These are phyloP conservation scores for Xylariales sp. DNA, from an alignment of 2,329 filamentous ascomycete genomes.

Conservation along the genomic window DNA sequence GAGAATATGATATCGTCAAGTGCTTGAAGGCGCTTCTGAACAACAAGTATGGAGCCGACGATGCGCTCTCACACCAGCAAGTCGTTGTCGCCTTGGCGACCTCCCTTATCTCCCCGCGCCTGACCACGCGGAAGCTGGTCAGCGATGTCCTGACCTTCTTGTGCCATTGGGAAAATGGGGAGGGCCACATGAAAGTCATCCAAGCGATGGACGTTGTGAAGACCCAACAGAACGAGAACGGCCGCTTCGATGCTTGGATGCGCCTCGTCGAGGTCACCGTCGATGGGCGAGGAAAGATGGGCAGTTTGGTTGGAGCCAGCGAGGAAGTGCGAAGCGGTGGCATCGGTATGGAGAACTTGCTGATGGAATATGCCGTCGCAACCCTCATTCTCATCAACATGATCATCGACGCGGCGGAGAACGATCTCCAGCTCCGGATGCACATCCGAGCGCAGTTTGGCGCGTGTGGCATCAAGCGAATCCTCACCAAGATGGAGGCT, in stretches of 20 bases:
- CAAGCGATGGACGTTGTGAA: constrained; percentile 93
- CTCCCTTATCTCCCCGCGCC: constrained; percentile 80
- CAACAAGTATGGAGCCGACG: constrained; percentile 97
- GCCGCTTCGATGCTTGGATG: constrained; percentile 98
- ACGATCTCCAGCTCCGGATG: constrained; percentile 84
- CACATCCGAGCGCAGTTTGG: constrained; percentile 96
- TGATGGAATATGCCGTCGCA: constrained; percentile 98
- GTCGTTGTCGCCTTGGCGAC: constrained; percentile 84
- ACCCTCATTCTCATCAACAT: constrained; percentile 95
- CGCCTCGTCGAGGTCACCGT: constrained; percentile 95
- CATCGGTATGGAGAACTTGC: constrained; percentile 95
- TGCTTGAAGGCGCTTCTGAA: constrained; percentile 97
- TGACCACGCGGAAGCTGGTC: constrained; percentile 90
- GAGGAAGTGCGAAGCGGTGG: constrained; percentile 94
- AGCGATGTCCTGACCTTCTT: constrained; percentile 95
- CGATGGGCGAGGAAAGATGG: constrained; percentile 97
- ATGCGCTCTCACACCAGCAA: constrained; percentile 85
- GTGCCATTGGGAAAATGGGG: constrained; percentile 84
- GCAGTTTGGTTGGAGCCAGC: constrained; percentile 91
- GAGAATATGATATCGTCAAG: constrained; percentile 96
- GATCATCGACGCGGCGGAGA: constrained; percentile 86
- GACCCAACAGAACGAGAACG: constrained; percentile 81
- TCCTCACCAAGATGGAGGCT: constrained; percentile 93
- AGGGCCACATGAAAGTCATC: constrained; percentile 89
- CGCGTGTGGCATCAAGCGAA: constrained; percentile 89